Conservation (phyloP, 441 rosid genomes). For the Biscutella laevigata region DNA sequence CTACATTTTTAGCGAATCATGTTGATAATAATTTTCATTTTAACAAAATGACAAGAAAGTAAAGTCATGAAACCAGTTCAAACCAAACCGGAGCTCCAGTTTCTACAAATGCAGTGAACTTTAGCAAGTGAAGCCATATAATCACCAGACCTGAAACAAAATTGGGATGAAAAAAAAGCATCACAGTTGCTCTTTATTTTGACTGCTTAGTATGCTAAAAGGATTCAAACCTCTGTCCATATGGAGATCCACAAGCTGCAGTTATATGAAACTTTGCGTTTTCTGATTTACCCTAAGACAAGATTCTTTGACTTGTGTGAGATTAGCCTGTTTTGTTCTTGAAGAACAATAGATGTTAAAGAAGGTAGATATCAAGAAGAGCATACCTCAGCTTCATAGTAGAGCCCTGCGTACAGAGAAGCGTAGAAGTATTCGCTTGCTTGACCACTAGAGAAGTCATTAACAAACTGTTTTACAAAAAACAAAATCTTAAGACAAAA, state of each 20-base stretch:
- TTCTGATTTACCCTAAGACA: conserved; percentile 69
- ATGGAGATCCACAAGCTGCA: conserved; percentile 54
- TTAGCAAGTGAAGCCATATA: conserved; percentile 78
- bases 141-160: conserved; percentile 58
- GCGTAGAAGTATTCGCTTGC: conserved; percentile 61
- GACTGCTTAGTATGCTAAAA: not conserved
- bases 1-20: too few species aligned
- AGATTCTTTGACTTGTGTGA: too few species aligned
- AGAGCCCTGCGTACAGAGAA: conserved; percentile 69
- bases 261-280: conserved; percentile 54
- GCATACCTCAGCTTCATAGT: conserved; percentile 70
- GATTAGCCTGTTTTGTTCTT: too few species aligned
- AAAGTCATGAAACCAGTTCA: too few species aligned
- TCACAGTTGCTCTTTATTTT: not conserved
- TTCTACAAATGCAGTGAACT: conserved; percentile 58
- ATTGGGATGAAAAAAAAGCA: not conserved
- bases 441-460: conserved; percentile 46
- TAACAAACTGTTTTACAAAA: conserved; percentile 37
- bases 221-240: conserved; percentile 57
- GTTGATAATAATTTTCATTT: too few species aligned
- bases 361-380: conserved; percentile 9
- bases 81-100: conserved; percentile 50
- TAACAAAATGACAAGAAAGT: too few species aligned
- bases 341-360: not conserved
- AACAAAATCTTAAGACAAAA: not conserved